Conservation (phyloP, 2,329 filamentous ascomycete species). For the Dendrostoma leiphaemia region DNA sequence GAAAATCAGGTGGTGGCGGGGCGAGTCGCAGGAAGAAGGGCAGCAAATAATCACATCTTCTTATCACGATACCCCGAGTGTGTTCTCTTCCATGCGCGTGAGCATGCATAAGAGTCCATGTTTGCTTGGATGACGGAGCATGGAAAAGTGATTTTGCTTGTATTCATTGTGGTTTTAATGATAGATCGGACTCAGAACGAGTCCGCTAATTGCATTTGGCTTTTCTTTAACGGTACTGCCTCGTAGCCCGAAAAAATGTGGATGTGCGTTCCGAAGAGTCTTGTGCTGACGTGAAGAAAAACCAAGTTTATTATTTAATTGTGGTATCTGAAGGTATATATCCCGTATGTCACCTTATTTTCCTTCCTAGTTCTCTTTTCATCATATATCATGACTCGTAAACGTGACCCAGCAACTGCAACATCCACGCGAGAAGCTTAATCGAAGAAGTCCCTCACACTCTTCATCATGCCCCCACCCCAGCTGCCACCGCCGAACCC, state of each 20-base stretch:
- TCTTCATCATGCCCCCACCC: slow-evolving; percentile 22
- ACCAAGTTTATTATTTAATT: slow-evolving; percentile 2
- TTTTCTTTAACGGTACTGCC: neutral
- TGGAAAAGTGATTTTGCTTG: neutral
- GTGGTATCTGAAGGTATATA: slow-evolving; percentile 14
- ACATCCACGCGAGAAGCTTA: slow-evolving; percentile 8
- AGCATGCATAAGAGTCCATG: neutral
- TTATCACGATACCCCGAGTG: slow-evolving; percentile 8
- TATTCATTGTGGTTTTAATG: neutral
- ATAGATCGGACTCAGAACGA: slow-evolving; percentile 1
- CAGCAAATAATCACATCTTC: slow-evolving; percentile 11
- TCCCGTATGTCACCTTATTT: neutral
- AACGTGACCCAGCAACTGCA: slow-evolving; percentile 8
- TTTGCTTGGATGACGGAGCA: neutral
- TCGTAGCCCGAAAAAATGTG: neutral
- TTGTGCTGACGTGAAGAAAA: neutral
- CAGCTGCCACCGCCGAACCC: slow-evolving; percentile 22
- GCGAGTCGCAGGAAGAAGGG: slow-evolving; percentile 26
- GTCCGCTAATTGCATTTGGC: slow-evolving; percentile 5
- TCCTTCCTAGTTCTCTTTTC: no score
- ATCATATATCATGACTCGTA: neutral
- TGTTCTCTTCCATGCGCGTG: neutral
- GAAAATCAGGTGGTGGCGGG: slow-evolving; percentile 32
- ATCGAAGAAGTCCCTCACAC: slow-evolving; percentile 33
- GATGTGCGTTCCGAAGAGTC: neutral